Evolutionary conservation across 2,329 filamentous ascomycete species (phyloP).

Genomic region (Zymoseptoria ardabiliae): DNA sequence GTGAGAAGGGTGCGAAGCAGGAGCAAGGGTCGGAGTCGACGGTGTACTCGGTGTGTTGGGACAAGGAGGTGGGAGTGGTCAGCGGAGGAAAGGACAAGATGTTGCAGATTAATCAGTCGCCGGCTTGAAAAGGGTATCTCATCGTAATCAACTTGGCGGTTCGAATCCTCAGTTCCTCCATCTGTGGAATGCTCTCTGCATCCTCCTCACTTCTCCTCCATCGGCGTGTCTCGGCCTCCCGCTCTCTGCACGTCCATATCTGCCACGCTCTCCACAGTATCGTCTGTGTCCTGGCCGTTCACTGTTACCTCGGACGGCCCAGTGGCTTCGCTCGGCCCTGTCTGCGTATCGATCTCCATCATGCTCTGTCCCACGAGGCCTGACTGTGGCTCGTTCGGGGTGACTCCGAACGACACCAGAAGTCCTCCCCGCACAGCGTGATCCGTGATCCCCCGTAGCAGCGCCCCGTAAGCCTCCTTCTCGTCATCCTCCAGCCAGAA

Average conservation of each 20-base stretch:
- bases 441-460: background rate
- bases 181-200: background rate
- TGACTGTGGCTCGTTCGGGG: background rate
- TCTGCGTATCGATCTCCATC: background rate
- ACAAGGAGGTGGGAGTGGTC: slow-evolving; percentile 77
- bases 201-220: background rate
- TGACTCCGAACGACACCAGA: background rate
- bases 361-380: no score
- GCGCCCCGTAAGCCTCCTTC: background rate
- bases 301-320: background rate
- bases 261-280: background rate
- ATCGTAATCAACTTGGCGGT: background rate
- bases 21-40: slow-evolving; percentile 73
- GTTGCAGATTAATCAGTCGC: slow-evolving; percentile 71
- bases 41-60: slow-evolving; percentile 85
- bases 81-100: slow-evolving; percentile 89
- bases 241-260: background rate
- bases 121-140: background rate
- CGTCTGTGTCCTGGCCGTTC: background rate
- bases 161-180: background rate
- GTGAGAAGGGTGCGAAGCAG: slow-evolving; percentile 52
- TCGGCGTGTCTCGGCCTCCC: background rate
- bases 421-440: background rate
- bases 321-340: background rate
- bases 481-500: background rate